phyloP scores from a whole-genome alignment of 495 filamentous ascomycete species.

The Penicillium bialowiezense region DNA sequence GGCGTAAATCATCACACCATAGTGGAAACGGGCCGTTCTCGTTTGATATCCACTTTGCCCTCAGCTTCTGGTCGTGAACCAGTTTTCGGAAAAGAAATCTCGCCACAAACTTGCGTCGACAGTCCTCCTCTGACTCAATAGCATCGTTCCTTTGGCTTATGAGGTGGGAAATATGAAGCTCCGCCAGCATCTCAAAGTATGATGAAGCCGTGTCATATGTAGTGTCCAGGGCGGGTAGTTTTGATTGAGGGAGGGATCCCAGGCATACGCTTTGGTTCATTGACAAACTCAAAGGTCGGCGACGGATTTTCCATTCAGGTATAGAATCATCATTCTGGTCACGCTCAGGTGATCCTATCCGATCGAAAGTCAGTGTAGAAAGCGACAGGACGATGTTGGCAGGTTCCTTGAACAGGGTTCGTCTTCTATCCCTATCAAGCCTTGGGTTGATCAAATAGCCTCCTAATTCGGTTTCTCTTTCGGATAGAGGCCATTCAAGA shows the following conservation, averaged over 20 bases:
- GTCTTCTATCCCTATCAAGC: too few relatives aligned
- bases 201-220: constrained; percentile 8
- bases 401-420: constrained; percentile 29
- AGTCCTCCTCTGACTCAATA: constrained; percentile 31
- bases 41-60: neutral
- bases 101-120: constrained; percentile 40
- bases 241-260: constrained; percentile 25
- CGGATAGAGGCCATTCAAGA: too few relatives aligned
- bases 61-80: constrained; percentile 20
- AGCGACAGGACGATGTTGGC: constrained; percentile 36
- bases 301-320: constrained; percentile 15
- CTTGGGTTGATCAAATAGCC: too few relatives aligned
- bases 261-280: constrained; percentile 33
- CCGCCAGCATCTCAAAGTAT: neutral
- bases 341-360: constrained; percentile 36
- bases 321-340: constrained; percentile 17
- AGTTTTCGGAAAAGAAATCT: constrained; percentile 34
- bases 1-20: constrained; percentile 29
- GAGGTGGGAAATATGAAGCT: neutral
- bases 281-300: constrained; percentile 21
- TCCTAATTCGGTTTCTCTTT: too few relatives aligned
- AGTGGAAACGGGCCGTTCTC: constrained; percentile 26
- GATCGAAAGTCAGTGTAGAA: constrained; percentile 19
- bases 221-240: constrained; percentile 30
- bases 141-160: constrained; percentile 4